phyloP scores from a whole-genome alignment of 495 filamentous ascomycete species.

The Talaromyces trachyspermus region DNA sequence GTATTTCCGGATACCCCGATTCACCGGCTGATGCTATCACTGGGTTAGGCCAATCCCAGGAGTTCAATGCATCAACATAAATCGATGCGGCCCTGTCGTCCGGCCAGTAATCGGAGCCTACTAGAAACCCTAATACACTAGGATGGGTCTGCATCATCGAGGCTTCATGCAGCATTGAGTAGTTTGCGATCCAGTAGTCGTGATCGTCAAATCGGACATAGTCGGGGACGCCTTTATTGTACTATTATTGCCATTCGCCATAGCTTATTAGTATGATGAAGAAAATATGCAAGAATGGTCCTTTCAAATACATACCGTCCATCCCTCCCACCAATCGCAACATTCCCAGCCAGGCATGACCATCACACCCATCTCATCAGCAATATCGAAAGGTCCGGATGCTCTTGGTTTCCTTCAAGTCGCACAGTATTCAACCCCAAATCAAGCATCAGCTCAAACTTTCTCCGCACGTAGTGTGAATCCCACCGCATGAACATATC shows the following conservation, averaged over 20 bases:
- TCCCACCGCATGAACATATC: conserved; percentile 58
- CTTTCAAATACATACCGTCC: conserved; percentile 30
- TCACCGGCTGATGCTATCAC: conserved; percentile 51
- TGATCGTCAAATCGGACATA: conserved; percentile 39
- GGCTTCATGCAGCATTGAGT: conserved; percentile 52
- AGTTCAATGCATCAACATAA: conserved; percentile 41
- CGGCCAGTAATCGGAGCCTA: conserved; percentile 59
- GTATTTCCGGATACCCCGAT: conserved; percentile 41
- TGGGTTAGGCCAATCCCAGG: conserved; percentile 49
- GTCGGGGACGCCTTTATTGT: conserved; percentile 44
- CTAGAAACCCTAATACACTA: conserved; percentile 46
- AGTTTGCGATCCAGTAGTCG: conserved; percentile 48
- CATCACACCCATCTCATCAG: conserved; percentile 54
- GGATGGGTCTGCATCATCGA: conserved; percentile 53
- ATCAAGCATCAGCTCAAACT: conserved; percentile 46
- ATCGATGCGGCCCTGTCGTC: conserved; percentile 45
- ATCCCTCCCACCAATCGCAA: conserved; percentile 63
- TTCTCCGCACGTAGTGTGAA: conserved; percentile 27
- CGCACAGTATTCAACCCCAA: conserved; percentile 57
- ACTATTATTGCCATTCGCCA: conserved; percentile 17
- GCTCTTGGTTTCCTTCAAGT: conserved; percentile 59
- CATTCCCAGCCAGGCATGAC: conserved; percentile 60
- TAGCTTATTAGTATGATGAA: no score
- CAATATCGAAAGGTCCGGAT: conserved; percentile 52
- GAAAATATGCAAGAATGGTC: no score